phyloP scores from a whole-genome alignment of 768 basidiomycete genomes.

The Leccinum subtestaceum region DNA sequence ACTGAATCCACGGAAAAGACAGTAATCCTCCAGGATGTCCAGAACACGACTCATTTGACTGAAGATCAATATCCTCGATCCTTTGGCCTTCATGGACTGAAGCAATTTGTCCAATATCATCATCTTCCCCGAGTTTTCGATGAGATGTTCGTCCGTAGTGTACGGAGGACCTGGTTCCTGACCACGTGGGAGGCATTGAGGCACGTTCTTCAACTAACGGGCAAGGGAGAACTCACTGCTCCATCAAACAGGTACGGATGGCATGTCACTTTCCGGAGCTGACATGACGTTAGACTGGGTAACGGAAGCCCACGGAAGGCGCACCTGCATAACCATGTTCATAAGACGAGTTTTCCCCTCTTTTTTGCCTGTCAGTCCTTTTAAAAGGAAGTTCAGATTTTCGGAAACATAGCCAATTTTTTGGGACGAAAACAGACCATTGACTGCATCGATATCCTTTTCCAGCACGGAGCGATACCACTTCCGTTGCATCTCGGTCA shows the following conservation, averaged over 20 bases:
- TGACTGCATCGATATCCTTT: slow-evolving; percentile 98
- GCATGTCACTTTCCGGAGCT: slow-evolving; percentile 82
- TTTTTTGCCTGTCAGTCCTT: slow-evolving; percentile 92
- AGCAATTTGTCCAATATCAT: slow-evolving; percentile 94
- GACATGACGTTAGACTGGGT: not conserved
- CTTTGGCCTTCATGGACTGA: slow-evolving; percentile 81
- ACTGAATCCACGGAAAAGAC: slow-evolving; percentile 88
- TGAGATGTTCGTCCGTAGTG: slow-evolving; percentile 95
- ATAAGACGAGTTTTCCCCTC: slow-evolving; percentile 96
- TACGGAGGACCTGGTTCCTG: slow-evolving; percentile 97
- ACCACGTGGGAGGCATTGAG: not conserved
- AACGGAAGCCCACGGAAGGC: slow-evolving; percentile 2
- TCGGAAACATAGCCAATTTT: not conserved
- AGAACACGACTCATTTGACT: slow-evolving; percentile 98
- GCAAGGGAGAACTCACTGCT: slow-evolving; percentile 49
- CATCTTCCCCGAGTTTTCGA: slow-evolving; percentile 97
- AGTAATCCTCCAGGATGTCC: slow-evolving; percentile 97
- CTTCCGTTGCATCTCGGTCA: slow-evolving; percentile 96
- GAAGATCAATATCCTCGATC: slow-evolving; percentile 95
- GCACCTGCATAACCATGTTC: slow-evolving; percentile 99
- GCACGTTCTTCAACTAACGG: not conserved
- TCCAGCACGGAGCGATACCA: slow-evolving; percentile 97
- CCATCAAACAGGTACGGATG: slow-evolving; percentile 93
- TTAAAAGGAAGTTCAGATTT: not conserved
- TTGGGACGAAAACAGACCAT: slow-evolving; percentile 50